Conservation (phyloP, 495 filamentous ascomycete species). For the Podospora pseudocomata region DNA sequence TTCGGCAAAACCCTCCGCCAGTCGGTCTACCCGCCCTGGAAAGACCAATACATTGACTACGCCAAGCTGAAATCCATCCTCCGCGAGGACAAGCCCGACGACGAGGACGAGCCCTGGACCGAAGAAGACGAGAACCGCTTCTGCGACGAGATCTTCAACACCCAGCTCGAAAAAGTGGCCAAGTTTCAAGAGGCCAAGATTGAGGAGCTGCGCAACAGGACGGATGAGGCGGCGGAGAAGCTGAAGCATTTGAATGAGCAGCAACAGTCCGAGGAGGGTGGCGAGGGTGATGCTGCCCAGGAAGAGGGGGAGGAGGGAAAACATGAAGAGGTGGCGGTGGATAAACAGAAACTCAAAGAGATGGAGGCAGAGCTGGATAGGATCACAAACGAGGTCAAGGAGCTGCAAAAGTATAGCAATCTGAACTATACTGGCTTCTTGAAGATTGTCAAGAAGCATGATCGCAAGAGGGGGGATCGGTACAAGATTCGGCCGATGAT, state of each 20-base stretch:
- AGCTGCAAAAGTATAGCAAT: constrained; percentile 89
- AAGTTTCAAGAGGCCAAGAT: constrained; percentile 77
- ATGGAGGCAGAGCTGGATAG: constrained; percentile 74
- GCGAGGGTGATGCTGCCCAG: too few relatives aligned
- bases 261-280: neutral
- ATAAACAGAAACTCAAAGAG: constrained; percentile 58
- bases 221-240: constrained; percentile 56
- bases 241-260: constrained; percentile 51
- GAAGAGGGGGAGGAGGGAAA: constrained; percentile 10
- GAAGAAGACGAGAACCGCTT: constrained; percentile 92
- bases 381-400: constrained; percentile 86
- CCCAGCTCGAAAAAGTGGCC: constrained; percentile 92
- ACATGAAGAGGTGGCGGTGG: constrained; percentile 44
- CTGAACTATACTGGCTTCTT: constrained; percentile 97
- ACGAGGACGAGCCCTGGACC: constrained; percentile 70
- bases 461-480: constrained; percentile 72
- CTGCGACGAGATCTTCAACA: constrained; percentile 90
- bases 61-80: constrained; percentile 83
- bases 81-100: constrained; percentile 64
- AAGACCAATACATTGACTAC: constrained; percentile 91
- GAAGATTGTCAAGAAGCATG: constrained; percentile 98
- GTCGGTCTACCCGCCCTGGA: constrained; percentile 85
- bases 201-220: constrained; percentile 64
- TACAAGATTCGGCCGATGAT: constrained; percentile 89
- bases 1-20: constrained; percentile 84